Percentiles rank a stretch among this genome's conserved stretches.
Conservation (phyloP, 208 protist species). For the Leishmania mexicana region DNA sequence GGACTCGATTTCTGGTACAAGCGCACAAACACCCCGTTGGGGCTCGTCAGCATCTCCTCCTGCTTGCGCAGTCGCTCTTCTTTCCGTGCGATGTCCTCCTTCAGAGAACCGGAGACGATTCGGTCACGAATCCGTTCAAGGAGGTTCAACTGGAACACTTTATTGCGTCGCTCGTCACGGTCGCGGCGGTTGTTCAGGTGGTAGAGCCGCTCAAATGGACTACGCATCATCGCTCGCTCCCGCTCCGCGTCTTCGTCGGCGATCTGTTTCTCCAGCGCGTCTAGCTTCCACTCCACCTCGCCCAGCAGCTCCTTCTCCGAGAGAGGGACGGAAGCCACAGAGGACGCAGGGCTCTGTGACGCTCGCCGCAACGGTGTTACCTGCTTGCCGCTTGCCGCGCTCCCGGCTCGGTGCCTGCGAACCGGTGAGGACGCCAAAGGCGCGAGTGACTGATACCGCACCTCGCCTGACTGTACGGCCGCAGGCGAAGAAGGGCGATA, state of each 20-base stretch:
- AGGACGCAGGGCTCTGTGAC: conserved; percentile 5
- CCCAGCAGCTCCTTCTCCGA: conserved; percentile 45
- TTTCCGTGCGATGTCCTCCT: conserved; percentile 38
- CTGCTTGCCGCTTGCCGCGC: neutral
- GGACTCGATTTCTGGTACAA: conserved; percentile 47
- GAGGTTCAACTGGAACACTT: conserved; percentile 49
- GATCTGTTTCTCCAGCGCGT: conserved; percentile 43
- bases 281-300: conserved; percentile 52
- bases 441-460: neutral
- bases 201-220: conserved; percentile 76
- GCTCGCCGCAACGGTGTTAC: neutral
- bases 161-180: conserved; percentile 58
- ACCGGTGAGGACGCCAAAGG: neutral
- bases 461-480: neutral
- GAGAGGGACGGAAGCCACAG: conserved; percentile 2
- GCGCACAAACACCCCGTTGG: conserved; percentile 61
- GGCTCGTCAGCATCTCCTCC: conserved; percentile 38
- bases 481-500: neutral
- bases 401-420: neutral
- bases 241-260: conserved; percentile 29
- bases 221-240: conserved; percentile 49
- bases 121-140: conserved; percentile 56
- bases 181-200: conserved; percentile 85
- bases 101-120: conserved; percentile 51
- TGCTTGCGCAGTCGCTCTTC: conserved; percentile 42